These are phyloP conservation scores for Chrysophaeum taylorii DNA, from an alignment of 352 stramenopile genomes.

Conservation along the genomic window DNA sequence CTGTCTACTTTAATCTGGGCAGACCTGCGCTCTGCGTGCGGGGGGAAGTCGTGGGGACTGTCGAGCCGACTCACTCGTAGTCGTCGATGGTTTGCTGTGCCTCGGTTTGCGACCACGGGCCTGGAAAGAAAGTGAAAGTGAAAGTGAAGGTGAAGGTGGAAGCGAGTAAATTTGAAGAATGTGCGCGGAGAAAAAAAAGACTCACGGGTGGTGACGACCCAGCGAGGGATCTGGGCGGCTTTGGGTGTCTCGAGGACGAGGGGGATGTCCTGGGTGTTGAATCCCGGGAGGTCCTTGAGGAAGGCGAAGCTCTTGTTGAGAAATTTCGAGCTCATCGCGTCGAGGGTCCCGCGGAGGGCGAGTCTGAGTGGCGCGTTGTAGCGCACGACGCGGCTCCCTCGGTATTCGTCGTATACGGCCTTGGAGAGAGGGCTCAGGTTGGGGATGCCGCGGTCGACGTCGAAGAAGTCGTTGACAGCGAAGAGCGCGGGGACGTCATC, in stretches of 20 bases:
- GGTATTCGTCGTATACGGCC: not conserved
- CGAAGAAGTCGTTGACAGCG: conserved; percentile 3
- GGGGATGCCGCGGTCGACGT: conserved; percentile 2
- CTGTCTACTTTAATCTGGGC: too few species aligned
- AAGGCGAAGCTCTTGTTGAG: not conserved
- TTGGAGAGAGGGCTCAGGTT: not conserved
- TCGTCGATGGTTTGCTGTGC: conserved; percentile 8
- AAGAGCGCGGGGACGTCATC: not conserved
- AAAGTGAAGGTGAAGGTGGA: too few species aligned
- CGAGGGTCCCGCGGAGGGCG: not conserved
- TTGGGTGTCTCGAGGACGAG: not conserved
- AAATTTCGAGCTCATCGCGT: conserved; percentile 1
- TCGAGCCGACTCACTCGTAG: too few species aligned
- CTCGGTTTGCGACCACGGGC: conserved; percentile 1
- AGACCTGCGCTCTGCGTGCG: too few species aligned
- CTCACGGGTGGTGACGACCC: conserved; percentile 4
- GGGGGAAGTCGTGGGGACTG: too few species aligned
- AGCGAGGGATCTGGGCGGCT: not conserved
- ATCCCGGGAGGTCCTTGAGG: not conserved
- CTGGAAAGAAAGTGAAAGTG: too few species aligned
- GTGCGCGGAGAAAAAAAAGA: too few species aligned
- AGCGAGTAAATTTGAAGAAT: too few species aligned
- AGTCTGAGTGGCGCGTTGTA: conserved; percentile 4
- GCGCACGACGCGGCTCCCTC: not conserved
- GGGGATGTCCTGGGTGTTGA: not conserved